Evolutionary conservation across 2,329 filamentous ascomycete species (phyloP), one percentile per base, ranked within the genome.

Genomic region (Penicillium griseofulvum): DNA sequence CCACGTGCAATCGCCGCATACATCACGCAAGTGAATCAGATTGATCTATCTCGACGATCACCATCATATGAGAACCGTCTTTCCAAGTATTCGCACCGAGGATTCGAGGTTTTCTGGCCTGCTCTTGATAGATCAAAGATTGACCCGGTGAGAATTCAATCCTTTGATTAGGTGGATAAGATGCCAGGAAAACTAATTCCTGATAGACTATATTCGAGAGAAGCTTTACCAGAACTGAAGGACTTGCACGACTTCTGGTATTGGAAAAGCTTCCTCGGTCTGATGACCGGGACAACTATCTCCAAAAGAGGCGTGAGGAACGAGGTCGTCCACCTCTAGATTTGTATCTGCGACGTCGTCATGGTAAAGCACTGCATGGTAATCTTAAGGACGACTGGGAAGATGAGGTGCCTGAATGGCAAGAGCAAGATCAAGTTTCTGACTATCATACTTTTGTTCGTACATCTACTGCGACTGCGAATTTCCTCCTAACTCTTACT

Each of bases 51-150:
- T 4, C 83, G 91, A 19, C 85, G 91, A 39, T 93, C 89, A 17
- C 90, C 90, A 0, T 94, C 90, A 0, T 96, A 96, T 63, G 91
- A 96, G 68, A 95, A 90, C 62, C 86, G 91, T 10, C 80, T 95
- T 12, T 90, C 89, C 16, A 95, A 95, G 71, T 93, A 96, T 71
- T 89, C 88, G 14, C 89, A 89, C 66, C 81, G 90, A 41, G 89
- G 90, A 16, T 96, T 96, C 61, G 91, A 96, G 71, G 84, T 93
- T 0, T 88, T 89, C 69, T 96, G 89, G 86, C 81, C 87, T 1
- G 79, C 85, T 10, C 78, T 95, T 14, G 87, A 94, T 58, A 84
- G 90, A 17, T 83, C 83, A n/a, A 82, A 83, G 11, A 78, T 96
- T 51, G 90, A 96, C 64, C 91, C 91, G 12, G 70, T 73, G 57